phyloP scores from a whole-genome alignment of 345 rosid genomes.

The Boechera divaricarpa region DNA sequence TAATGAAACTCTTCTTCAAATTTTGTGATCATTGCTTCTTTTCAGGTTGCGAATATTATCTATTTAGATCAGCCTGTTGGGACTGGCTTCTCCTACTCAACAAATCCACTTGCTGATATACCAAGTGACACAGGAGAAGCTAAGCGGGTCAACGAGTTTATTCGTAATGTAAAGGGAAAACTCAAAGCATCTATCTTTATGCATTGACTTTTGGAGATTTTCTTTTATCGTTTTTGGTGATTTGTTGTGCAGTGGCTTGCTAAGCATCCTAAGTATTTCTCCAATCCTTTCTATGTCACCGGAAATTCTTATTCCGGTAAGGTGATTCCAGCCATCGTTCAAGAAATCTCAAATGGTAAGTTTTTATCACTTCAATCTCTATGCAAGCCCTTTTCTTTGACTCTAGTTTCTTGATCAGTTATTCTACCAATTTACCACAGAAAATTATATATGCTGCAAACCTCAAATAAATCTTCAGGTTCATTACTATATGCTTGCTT shows the following conservation, averaged over 20 bases:
- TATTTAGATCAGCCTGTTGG: conserved; percentile 79
- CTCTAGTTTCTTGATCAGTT: conserved; percentile 1
- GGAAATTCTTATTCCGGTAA: conserved; percentile 27
- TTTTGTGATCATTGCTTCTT: not conserved
- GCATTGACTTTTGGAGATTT: not conserved
- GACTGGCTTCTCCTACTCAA: conserved; percentile 75
- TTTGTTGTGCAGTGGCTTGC: conserved; percentile 34
- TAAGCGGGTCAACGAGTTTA: conserved; percentile 46
- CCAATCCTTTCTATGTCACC: conserved; percentile 23
- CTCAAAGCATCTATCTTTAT: conserved; percentile 10
- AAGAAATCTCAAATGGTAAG: conserved; percentile 27
- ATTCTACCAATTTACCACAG: conserved; percentile 45
- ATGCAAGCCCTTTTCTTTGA: not conserved
- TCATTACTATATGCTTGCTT: conserved; percentile 11
- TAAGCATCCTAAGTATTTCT: conserved; percentile 3
- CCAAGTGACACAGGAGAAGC: conserved; percentile 56
- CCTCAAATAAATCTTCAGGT: conserved; percentile 69
- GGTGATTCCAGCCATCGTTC: conserved; percentile 3
- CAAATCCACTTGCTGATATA: conserved; percentile 44
- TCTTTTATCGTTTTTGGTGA: not conserved
- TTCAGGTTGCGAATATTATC: conserved; percentile 68
- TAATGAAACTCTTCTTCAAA: conserved; percentile 49
- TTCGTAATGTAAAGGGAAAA: conserved; percentile 51
- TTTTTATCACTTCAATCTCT: not conserved
- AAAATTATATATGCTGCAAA: conserved; percentile 51